A percentile compares a stretch with the other conserved stretches of the same genome.
phyloP scores from a whole-genome alignment of 176 grass and related monocot genomes.

The Alloteropsis semialata region DNA sequence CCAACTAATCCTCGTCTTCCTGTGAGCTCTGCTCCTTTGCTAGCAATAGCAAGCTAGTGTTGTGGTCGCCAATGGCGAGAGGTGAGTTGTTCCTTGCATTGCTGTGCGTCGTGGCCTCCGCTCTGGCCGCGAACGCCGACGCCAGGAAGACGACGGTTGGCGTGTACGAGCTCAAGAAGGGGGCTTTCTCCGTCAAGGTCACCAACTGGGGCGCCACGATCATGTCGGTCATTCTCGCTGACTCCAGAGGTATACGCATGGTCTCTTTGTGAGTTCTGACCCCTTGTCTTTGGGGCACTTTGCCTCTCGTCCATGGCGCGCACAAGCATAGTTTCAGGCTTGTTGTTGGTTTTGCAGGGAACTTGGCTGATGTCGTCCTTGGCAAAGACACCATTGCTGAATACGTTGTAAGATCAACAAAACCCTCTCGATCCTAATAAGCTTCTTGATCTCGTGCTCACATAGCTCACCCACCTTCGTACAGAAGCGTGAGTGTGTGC shows the following conservation, averaged over 20 bases:
- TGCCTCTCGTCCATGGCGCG: too few relatives aligned
- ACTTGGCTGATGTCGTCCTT: conserved; percentile 71
- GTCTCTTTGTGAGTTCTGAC: too few relatives aligned
- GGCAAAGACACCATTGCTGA: conserved; percentile 67
- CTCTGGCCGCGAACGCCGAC: background rate
- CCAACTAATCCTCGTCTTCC: background rate
- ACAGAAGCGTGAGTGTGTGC: background rate
- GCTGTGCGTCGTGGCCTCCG: conserved; percentile 28
- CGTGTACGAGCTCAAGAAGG: conserved; percentile 62
- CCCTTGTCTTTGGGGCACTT: background rate
- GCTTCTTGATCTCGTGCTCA: background rate
- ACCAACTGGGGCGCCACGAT: conserved; percentile 73
- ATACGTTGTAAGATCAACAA: conserved; percentile 61
- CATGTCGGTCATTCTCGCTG: conserved; percentile 67
- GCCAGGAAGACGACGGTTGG: conserved; percentile 49
- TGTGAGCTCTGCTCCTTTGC: background rate
- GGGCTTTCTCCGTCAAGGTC: conserved; percentile 74
- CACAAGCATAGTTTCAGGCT: too few relatives aligned
- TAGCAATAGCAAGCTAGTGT: background rate
- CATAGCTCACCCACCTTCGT: background rate
- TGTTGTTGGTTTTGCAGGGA: conserved; percentile 33
- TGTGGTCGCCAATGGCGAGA: background rate
- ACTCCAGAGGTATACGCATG: conserved; percentile 50
- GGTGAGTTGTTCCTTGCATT: conserved; percentile 15
- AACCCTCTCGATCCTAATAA: background rate